phyloP scores from a whole-genome alignment of 1,284 basidiomycete species.

The Ceratobasidium sp. region DNA sequence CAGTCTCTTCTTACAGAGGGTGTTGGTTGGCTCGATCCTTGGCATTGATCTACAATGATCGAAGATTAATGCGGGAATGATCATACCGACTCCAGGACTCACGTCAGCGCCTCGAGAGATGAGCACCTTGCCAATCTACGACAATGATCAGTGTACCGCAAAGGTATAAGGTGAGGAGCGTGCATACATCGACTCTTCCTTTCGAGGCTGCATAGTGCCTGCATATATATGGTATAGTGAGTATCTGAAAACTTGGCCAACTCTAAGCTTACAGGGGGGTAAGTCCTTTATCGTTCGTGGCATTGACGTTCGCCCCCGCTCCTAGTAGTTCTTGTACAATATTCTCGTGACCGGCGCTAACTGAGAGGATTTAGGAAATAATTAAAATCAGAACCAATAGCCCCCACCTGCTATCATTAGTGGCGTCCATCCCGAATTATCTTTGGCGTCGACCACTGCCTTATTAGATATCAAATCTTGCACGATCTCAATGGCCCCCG shows the following conservation, averaged over 20 bases:
- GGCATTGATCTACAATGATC: slow-evolving; percentile 75
- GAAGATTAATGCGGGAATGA: background rate
- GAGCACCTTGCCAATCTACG: slow-evolving; percentile 83
- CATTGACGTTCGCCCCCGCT: slow-evolving; percentile 83
- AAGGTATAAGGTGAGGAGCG: background rate
- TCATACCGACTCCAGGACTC: slow-evolving; percentile 47
- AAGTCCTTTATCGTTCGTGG: slow-evolving; percentile 83
- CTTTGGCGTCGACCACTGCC: slow-evolving; percentile 73
- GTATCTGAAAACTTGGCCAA: too few relatives aligned
- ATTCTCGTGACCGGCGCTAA: slow-evolving; percentile 80
- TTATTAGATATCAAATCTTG: slow-evolving; percentile 76
- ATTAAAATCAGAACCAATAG: slow-evolving; percentile 8
- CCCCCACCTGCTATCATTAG: slow-evolving; percentile 82
- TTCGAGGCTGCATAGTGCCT: slow-evolving; percentile 97
- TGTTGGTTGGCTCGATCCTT: slow-evolving; percentile 89
- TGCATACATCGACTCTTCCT: slow-evolving; percentile 78
- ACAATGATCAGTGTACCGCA: slow-evolving; percentile 43
- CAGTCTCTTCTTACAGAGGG: slow-evolving; percentile 80
- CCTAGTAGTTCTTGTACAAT: slow-evolving; percentile 81
- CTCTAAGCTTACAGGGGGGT: slow-evolving; percentile 73
- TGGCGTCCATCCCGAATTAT: slow-evolving; percentile 83
- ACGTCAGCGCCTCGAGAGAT: slow-evolving; percentile 89
- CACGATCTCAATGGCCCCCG: slow-evolving; percentile 69
- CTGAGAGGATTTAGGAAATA: slow-evolving; percentile 52
- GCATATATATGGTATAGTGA: too few relatives aligned